Evolutionary conservation across 1,284 basidiomycete species (phyloP).

Genomic region (Ustilago bromivora): DNA sequence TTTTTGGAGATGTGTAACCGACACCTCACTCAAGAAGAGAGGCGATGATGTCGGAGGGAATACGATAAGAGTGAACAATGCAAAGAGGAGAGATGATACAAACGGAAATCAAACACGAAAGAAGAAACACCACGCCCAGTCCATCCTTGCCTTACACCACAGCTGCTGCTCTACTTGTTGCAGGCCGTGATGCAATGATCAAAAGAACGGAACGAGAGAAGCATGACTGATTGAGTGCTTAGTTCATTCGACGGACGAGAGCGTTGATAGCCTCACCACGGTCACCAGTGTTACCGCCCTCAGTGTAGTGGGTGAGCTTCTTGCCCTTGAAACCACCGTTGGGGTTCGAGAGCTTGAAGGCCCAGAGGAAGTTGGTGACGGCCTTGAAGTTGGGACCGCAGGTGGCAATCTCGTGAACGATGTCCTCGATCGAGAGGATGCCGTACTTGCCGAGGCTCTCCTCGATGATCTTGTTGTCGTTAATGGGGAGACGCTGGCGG

Average conservation of each 20-base stretch:
- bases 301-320: slow-evolving; percentile 82
- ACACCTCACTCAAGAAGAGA: not conserved
- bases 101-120: slow-evolving; percentile 19
- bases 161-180: slow-evolving; percentile 1
- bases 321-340: slow-evolving; percentile 96
- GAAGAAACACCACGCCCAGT: not conserved
- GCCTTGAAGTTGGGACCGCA: slow-evolving; percentile 99
- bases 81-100: slow-evolving; percentile 30
- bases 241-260: slow-evolving; percentile 90
- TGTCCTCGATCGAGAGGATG: slow-evolving; percentile 97
- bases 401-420: slow-evolving; percentile 96
- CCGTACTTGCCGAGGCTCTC: slow-evolving; percentile 90
- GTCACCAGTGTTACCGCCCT: slow-evolving; percentile 86
- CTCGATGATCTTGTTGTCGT: slow-evolving; percentile 95
- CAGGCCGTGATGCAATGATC: not conserved
- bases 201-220: not conserved
- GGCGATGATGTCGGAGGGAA: slow-evolving; percentile 21
- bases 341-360: slow-evolving; percentile 99
- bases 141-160: not conserved
- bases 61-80: slow-evolving; percentile 28
- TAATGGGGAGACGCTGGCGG: slow-evolving; percentile 95
- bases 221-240: slow-evolving; percentile 19
- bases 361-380: slow-evolving; percentile 88
- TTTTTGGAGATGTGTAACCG: slow-evolving; percentile 13
- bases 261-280: slow-evolving; percentile 96